A percentile compares a stretch with the other conserved stretches of the same genome.
Evolutionary conservation across 1,284 basidiomycete genomes (phyloP).

Genomic region (Singerocomus rubriflavus): DNA sequence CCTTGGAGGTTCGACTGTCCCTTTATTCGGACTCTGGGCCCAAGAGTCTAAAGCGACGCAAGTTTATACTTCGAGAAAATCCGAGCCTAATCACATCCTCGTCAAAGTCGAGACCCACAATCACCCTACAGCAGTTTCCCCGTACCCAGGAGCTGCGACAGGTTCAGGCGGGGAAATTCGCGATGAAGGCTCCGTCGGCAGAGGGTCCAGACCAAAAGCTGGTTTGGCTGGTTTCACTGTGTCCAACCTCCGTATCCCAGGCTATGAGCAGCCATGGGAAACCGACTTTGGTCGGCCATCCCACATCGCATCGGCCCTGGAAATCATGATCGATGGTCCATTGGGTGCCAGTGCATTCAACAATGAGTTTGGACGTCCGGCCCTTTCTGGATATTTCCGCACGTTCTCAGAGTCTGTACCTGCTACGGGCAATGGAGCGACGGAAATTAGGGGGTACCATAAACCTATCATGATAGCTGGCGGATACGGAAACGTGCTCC

Average conservation of each 20-base stretch:
- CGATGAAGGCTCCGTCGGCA: slow-evolving; percentile 95
- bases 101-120: slow-evolving; percentile 99
- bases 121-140: slow-evolving; percentile 97
- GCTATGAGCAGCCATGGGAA: slow-evolving; percentile 89
- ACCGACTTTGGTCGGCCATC: slow-evolving; percentile 84
- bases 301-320: slow-evolving; percentile 90
- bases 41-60: slow-evolving; percentile 28
- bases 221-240: slow-evolving; percentile 93
- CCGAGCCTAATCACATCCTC: slow-evolving; percentile 86
- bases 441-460: slow-evolving; percentile 90
- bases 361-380: slow-evolving; percentile 97
- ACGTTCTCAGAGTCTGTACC: slow-evolving; percentile 80
- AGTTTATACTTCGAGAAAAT: slow-evolving; percentile 51
- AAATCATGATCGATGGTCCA: slow-evolving; percentile 98
- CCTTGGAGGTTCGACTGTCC: slow-evolving; percentile 74
- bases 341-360: slow-evolving; percentile 96
- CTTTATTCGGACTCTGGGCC: slow-evolving; percentile 73
- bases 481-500: slow-evolving; percentile 90
- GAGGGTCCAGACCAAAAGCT: slow-evolving; percentile 95
- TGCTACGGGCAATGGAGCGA: slow-evolving; percentile 38
- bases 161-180: slow-evolving; percentile 98
- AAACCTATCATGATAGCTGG: slow-evolving; percentile 99
- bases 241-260: slow-evolving; percentile 92
- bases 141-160: slow-evolving; percentile 95
- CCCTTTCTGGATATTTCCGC: slow-evolving; percentile 81